phyloP scores from a whole-genome alignment of 139 green algal species.

The Closterium sp. region DNA sequence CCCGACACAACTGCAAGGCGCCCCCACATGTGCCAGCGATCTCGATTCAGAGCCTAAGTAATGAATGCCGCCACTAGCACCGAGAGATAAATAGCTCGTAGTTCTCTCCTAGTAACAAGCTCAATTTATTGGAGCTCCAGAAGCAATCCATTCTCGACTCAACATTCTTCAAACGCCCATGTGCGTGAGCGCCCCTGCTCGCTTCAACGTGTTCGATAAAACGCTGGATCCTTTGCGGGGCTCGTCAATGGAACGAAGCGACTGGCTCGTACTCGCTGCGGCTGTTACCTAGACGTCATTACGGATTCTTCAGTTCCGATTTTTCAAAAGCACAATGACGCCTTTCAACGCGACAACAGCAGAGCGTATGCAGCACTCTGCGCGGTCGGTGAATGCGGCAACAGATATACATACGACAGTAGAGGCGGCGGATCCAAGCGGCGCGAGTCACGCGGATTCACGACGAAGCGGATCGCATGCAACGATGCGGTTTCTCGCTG shows the following conservation, averaged over 20 bases:
- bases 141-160: background rate
- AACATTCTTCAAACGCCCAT: background rate
- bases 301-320: too few species aligned
- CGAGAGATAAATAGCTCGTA: background rate
- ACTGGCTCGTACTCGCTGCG: background rate
- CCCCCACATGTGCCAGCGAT: background rate
- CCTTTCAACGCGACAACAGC: background rate
- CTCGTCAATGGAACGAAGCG: background rate
- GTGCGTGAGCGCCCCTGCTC: background rate
- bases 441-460: background rate
- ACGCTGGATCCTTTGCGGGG: background rate
- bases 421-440: background rate
- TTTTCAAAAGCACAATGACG: too few species aligned
- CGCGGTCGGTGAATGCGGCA: background rate
- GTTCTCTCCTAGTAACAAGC: background rate
- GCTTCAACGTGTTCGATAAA: background rate
- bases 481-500: too few species aligned
- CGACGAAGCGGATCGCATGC: background rate
- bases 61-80: background rate
- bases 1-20: background rate
- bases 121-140: too few species aligned
- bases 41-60: background rate
- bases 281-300: background rate
- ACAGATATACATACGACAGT: background rate
- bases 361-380: background rate